These are phyloP conservation scores for Sordariomycetes sp. DNA, from an alignment of 2,329 filamentous ascomycete species.

Conservation along the genomic window DNA sequence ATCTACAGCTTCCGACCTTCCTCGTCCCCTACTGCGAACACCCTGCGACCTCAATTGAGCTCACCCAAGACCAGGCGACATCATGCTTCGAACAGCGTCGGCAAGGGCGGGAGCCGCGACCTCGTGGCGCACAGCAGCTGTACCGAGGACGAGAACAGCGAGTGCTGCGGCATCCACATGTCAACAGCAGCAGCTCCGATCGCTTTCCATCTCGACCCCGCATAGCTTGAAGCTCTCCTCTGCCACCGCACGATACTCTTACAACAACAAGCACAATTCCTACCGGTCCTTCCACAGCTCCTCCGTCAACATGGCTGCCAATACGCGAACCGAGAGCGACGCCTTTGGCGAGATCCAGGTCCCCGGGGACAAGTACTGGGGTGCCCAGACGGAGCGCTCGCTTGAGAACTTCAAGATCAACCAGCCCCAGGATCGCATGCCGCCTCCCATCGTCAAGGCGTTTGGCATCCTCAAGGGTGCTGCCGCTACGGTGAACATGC, in stretches of 20 bases:
- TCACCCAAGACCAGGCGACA: too few relatives aligned
- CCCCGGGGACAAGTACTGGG: constrained; percentile 91
- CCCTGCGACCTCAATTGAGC: too few relatives aligned
- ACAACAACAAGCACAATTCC: too few relatives aligned
- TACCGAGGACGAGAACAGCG: constrained; percentile 1
- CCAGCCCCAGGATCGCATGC: constrained; percentile 98
- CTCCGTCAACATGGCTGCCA: constrained; percentile 36
- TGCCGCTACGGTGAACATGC: constrained; percentile 91
- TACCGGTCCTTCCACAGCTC: constrained; percentile 29
- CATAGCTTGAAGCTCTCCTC: neutral
- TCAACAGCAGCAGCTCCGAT: neutral
- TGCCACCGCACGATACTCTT: constrained; percentile 1
- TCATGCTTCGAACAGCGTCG: constrained; percentile 3
- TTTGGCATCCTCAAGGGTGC: constrained; percentile 98
- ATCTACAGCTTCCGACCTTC: too few relatives aligned
- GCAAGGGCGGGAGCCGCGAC: neutral
- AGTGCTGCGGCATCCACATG: constrained; percentile 1
- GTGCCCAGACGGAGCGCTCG: constrained; percentile 92
- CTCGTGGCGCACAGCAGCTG: constrained; percentile 3
- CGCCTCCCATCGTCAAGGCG: constrained; percentile 79
- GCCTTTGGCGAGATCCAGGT: constrained; percentile 97
- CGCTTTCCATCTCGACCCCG: neutral
- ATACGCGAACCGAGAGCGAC: constrained; percentile 81
- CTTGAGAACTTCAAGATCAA: constrained; percentile 99
- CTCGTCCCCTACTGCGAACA: too few relatives aligned